Conservation (phyloP, 306 rosid genomes). For the Erythrophleum fordii region DNA sequence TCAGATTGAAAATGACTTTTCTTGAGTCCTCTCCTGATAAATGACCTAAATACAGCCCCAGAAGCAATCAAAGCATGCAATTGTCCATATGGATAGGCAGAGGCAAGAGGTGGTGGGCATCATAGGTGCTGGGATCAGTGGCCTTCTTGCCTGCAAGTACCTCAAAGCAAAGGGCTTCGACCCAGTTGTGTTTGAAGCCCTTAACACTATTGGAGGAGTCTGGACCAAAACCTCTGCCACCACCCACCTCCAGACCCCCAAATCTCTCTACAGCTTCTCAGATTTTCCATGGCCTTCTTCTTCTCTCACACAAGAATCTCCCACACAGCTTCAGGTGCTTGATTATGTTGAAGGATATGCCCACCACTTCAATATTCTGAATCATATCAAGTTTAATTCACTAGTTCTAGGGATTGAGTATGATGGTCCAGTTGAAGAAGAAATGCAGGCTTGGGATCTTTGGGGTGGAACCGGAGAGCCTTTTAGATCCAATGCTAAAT, state of each 20-base stretch:
- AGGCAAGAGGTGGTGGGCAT: constrained; percentile 39
- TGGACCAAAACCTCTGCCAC: constrained; percentile 46
- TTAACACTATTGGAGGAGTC: constrained; percentile 47
- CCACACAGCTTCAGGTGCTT: constrained; percentile 37
- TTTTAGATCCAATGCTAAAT: constrained; percentile 39
- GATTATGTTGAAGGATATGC: constrained; percentile 47
- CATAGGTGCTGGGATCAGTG: constrained; percentile 54
- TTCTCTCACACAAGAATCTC: constrained; percentile 38
- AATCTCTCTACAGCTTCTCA: constrained; percentile 43
- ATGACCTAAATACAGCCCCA: too few species aligned
- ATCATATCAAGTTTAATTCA: constrained; percentile 46
- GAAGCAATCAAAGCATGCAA: too few species aligned
- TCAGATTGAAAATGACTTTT: too few species aligned
- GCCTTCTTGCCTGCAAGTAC: constrained; percentile 61
- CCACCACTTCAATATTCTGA: constrained; percentile 42
- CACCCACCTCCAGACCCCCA: constrained; percentile 52
- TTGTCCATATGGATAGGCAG: too few species aligned
- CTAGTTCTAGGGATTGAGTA: constrained; percentile 41
- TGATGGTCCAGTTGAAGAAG: constrained; percentile 38
- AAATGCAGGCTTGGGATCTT: constrained; percentile 38
- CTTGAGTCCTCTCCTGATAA: too few species aligned
- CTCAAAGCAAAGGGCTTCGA: constrained; percentile 44
- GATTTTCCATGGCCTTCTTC: constrained; percentile 56
- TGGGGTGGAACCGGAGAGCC: constrained; percentile 52
- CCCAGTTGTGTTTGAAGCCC: constrained; percentile 48